A percentile compares a stretch with the other conserved stretches of the same genome.
phyloP scores from a whole-genome alignment of 805 yeast species.

The Suhomyces kilbournensis region DNA sequence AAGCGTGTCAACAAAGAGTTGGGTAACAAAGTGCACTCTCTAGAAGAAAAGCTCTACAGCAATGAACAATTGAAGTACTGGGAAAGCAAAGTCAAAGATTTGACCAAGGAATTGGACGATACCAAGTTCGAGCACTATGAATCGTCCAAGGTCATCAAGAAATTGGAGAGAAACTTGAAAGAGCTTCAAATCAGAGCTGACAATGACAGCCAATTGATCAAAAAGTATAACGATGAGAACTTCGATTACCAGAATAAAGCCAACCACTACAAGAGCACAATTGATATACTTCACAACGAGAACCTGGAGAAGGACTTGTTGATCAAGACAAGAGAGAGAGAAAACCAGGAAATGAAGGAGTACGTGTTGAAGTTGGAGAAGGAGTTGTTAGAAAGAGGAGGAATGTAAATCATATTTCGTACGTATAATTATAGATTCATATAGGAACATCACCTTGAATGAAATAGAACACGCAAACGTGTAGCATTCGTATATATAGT shows the following conservation, averaged over 20 bases:
- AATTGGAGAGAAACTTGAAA: slow-evolving; percentile 50
- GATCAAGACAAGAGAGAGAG: slow-evolving; percentile 52
- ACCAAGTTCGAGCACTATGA: slow-evolving; percentile 50
- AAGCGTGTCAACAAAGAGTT: slow-evolving; percentile 54
- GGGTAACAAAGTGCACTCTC: slow-evolving; percentile 39
- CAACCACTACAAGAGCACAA: slow-evolving; percentile 34
- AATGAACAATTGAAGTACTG: slow-evolving; percentile 59
- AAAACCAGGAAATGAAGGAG: slow-evolving; percentile 53
- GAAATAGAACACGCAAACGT: neutral
- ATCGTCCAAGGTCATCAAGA: slow-evolving; percentile 48
- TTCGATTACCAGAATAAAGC: slow-evolving; percentile 52
- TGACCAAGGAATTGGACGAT: slow-evolving; percentile 49
- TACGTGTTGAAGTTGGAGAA: slow-evolving; percentile 49
- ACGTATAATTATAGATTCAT: neutral
- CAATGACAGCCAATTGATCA: slow-evolving; percentile 48
- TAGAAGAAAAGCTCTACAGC: slow-evolving; percentile 49
- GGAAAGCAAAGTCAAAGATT: slow-evolving; percentile 51
- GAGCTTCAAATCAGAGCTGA: slow-evolving; percentile 52
- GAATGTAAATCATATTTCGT: slow-evolving; percentile 8
- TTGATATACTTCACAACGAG: slow-evolving; percentile 39
- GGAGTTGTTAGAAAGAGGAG: slow-evolving; percentile 51
- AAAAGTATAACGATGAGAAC: slow-evolving; percentile 58
- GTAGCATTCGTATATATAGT: neutral
- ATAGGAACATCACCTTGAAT: neutral
- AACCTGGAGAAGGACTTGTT: slow-evolving; percentile 42